phyloP scores from a whole-genome alignment of 805 yeast species.

The Phaffomyces thermotolerans region DNA sequence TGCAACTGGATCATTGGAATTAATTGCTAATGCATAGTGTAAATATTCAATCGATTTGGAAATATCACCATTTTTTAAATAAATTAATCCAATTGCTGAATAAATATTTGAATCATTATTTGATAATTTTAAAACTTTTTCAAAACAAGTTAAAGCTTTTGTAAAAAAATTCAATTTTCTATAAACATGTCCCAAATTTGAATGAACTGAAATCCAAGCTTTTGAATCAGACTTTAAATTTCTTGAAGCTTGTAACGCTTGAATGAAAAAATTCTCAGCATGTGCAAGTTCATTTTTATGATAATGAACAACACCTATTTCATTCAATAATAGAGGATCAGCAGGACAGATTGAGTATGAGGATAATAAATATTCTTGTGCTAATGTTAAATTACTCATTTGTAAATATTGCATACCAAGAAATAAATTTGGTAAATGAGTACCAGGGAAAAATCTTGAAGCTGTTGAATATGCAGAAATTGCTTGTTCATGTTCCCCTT shows the following conservation, averaged over 20 bases:
- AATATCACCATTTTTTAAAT: constrained; percentile 59
- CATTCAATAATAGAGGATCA: constrained; percentile 87
- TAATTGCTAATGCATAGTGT: constrained; percentile 73
- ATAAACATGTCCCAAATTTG: constrained; percentile 85
- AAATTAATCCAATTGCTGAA: constrained; percentile 78
- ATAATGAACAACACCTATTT: constrained; percentile 85
- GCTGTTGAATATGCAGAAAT: constrained; percentile 96
- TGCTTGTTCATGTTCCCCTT: constrained; percentile 99
- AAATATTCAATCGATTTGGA: constrained; percentile 66
- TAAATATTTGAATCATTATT: constrained; percentile 68
- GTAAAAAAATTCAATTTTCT: constrained; percentile 54
- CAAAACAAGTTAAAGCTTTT: constrained; percentile 68
- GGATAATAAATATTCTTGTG: constrained; percentile 77
- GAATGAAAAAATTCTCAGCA: constrained; percentile 65
- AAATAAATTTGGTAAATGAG: constrained; percentile 82
- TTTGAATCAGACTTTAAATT: constrained; percentile 68
- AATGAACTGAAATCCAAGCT: constrained; percentile 79
- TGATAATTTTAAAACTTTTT: constrained; percentile 62
- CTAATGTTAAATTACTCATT: constrained; percentile 72
- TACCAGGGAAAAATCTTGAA: constrained; percentile 82
- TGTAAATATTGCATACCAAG: constrained; percentile 95
- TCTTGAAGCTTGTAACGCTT: constrained; percentile 65
- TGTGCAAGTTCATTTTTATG: constrained; percentile 59
- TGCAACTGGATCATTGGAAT: constrained; percentile 80
- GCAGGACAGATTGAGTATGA: constrained; percentile 71